A percentile compares a stretch with the other conserved stretches of the same genome.
These are phyloP conservation scores for Astrephomene gubernaculifera DNA, from an alignment of 139 green algal species.

Conservation along the genomic window DNA sequence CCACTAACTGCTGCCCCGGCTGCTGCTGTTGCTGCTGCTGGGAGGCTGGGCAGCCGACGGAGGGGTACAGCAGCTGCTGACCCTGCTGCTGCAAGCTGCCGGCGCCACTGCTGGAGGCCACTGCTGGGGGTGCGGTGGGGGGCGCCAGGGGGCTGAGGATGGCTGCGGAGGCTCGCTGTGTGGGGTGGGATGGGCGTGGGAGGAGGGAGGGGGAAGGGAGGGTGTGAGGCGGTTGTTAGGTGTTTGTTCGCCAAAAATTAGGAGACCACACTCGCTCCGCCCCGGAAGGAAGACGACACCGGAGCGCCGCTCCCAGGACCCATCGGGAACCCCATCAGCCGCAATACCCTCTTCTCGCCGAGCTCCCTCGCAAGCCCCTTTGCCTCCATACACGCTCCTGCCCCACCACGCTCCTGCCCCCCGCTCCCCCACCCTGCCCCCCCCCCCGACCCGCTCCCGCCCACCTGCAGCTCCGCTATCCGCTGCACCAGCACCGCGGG, in stretches of 20 bases:
- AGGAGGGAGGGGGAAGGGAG: not conserved
- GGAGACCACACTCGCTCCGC: not conserved
- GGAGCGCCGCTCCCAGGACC: too few species aligned
- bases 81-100: not conserved
- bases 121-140: not conserved
- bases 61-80: too few species aligned
- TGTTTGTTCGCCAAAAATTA: not conserved
- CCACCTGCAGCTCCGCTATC: constrained; percentile 47
- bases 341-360: not conserved
- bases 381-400: not conserved
- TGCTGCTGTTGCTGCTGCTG: too few species aligned
- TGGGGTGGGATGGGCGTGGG: not conserved
- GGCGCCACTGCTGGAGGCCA: constrained; percentile 10
- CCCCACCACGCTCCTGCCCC: not conserved
- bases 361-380: too few species aligned
- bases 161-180: constrained; percentile 18
- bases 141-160: not conserved
- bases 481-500: constrained; percentile 31
- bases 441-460: not conserved
- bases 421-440: not conserved
- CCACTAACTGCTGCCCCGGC: too few species aligned
- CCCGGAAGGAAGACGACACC: not conserved
- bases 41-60: too few species aligned
- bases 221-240: too few species aligned
- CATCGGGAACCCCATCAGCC: too few species aligned